Evolutionary conservation across 371 early-diverging fungal species (phyloP).

Genomic region (Funneliformis caledonium): DNA sequence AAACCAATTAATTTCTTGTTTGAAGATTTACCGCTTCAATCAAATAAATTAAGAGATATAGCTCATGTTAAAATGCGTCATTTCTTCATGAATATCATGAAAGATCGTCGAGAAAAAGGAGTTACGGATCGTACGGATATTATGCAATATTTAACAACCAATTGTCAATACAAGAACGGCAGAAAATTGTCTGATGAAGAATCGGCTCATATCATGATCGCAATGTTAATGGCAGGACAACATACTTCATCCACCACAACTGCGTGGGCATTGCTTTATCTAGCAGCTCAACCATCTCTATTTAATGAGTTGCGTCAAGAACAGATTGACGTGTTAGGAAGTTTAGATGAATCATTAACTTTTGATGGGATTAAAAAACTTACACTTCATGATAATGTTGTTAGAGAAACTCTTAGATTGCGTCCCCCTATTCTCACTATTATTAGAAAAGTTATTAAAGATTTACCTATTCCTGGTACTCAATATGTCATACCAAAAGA

Average conservation of each 20-base stretch:
- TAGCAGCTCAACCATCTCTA: conserved; percentile 73
- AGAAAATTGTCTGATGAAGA: conserved; percentile 75
- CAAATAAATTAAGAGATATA: conserved; percentile 81
- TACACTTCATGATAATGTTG: conserved; percentile 76
- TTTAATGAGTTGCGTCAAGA: conserved; percentile 64
- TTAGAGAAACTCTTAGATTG: conserved; percentile 92
- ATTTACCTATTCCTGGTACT: conserved; percentile 67
- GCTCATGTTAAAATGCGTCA: conserved; percentile 85
- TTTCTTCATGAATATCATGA: conserved; percentile 81
- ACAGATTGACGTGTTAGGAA: conserved; percentile 65
- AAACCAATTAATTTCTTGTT: conserved; percentile 94
- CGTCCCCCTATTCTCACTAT: conserved; percentile 93
- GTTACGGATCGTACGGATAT: conserved; percentile 60
- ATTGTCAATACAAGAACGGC: conserved; percentile 88
- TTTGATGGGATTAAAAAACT: conserved; percentile 83
- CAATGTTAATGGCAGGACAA: conserved; percentile 94
- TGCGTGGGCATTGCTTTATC: conserved; percentile 88
- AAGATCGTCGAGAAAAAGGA: conserved; percentile 70
- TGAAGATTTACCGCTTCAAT: conserved; percentile 79
- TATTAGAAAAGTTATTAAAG: conserved; percentile 88
- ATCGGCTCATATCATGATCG: conserved; percentile 95
- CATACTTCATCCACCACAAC: conserved; percentile 94
- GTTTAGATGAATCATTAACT: conserved; percentile 59
- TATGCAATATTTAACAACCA: conserved; percentile 85
- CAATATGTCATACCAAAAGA: conserved; percentile 89